phyloP scores from a whole-genome alignment of 164 flowering plant species.

The Piper betle region DNA sequence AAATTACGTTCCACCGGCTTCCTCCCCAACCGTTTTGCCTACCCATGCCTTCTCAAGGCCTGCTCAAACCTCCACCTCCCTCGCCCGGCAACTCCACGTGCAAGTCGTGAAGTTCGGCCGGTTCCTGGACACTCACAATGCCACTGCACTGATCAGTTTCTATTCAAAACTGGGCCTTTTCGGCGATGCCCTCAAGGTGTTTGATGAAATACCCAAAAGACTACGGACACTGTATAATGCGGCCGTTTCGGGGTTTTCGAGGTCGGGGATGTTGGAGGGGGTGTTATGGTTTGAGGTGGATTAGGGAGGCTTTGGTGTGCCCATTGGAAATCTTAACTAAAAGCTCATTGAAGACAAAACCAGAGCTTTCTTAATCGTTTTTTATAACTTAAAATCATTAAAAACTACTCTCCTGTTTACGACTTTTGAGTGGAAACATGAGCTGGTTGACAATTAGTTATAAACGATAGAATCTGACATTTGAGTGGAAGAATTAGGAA shows the following conservation, averaged over 20 bases:
- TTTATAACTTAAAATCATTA: no score
- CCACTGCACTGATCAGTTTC: constrained; percentile 35
- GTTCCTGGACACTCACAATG: constrained; percentile 16
- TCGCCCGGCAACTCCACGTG: constrained; percentile 40
- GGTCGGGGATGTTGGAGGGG: constrained; percentile 28
- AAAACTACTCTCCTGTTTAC: no score
- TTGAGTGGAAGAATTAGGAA: no score
- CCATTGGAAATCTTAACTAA: no score
- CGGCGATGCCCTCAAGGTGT: constrained; percentile 35
- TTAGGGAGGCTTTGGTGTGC: no score
- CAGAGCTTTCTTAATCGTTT: no score
- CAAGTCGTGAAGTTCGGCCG: constrained; percentile 46
- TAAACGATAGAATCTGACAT: no score
- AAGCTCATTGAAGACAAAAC: no score
- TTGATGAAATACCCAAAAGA: constrained; percentile 44
- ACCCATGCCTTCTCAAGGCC: constrained; percentile 61
- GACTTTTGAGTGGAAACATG: no score
- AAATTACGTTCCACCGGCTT: constrained; percentile 22
- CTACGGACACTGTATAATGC: constrained; percentile 35
- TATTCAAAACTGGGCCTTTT: constrained; percentile 26
- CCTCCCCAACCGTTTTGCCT: constrained; percentile 33
- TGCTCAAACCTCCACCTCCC: constrained; percentile 31
- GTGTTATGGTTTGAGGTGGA: constrained; percentile 25
- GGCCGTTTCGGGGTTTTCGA: constrained; percentile 40
- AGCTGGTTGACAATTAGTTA: no score